These are phyloP conservation scores for Pseudocercospora cruenta DNA, from an alignment of 2,329 filamentous ascomycete species.

Conservation along the genomic window DNA sequence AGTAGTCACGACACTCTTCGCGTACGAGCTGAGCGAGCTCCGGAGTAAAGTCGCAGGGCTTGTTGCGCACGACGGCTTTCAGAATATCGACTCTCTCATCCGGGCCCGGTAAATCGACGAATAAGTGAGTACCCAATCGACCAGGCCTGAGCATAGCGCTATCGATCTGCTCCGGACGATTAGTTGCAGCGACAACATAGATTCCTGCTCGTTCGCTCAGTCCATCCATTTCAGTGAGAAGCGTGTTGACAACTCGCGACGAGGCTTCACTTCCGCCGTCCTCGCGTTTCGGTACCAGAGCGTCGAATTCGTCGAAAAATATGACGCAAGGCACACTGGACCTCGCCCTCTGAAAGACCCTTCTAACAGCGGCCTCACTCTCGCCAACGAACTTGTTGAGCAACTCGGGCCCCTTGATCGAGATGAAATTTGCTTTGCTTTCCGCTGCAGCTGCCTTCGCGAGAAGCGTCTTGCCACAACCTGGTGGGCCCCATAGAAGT, in stretches of 20 bases:
- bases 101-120: constrained; percentile 80
- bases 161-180: constrained; percentile 95
- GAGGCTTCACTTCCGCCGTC: constrained; percentile 77
- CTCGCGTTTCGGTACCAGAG: constrained; percentile 82
- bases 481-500: constrained; percentile 93
- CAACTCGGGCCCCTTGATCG: constrained; percentile 92
- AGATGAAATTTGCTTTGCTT: constrained; percentile 96
- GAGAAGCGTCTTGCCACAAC: constrained; percentile 93
- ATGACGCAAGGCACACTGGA: constrained; percentile 89
- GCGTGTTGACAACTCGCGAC: constrained; percentile 87
- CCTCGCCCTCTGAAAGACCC: constrained; percentile 86
- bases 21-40: constrained; percentile 63
- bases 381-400: constrained; percentile 98
- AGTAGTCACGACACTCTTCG: constrained; percentile 73
- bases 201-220: constrained; percentile 75
- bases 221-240: constrained; percentile 92
- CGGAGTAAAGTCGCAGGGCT: constrained; percentile 55
- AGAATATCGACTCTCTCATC: constrained; percentile 86
- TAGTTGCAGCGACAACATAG: constrained; percentile 93
- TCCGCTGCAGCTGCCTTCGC: constrained; percentile 96
- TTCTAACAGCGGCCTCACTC: constrained; percentile 87
- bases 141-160: constrained; percentile 91
- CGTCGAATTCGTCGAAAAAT: constrained; percentile 98
- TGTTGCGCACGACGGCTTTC: constrained; percentile 63
- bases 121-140: constrained; percentile 83